Conservation (phyloP, 2,329 filamentous ascomycete genomes). For the Diaporthe sp. region DNA sequence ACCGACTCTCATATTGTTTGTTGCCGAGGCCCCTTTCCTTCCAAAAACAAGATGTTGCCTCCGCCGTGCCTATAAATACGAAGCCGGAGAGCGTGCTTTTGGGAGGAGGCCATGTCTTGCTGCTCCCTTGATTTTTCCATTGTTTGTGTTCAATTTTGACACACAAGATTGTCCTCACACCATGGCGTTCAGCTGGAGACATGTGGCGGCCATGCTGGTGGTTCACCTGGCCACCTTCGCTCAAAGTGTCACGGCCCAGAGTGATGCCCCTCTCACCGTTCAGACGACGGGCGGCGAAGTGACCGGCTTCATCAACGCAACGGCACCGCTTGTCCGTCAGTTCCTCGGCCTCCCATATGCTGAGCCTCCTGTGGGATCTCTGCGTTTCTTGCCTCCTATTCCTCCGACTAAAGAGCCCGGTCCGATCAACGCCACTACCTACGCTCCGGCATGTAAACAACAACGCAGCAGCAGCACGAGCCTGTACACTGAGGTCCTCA, state of each 20-base stretch:
- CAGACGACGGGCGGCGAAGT: constrained; percentile 17
- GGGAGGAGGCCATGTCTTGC: not conserved
- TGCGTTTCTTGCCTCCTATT: constrained; percentile 19
- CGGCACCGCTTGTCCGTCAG: constrained; percentile 8
- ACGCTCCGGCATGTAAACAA: constrained; percentile 9
- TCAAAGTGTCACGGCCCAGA: not conserved
- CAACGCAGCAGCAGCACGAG: constrained; percentile 11
- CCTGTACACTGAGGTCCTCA: constrained; percentile 11
- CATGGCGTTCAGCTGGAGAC: constrained; percentile 10
- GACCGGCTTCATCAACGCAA: constrained; percentile 17
- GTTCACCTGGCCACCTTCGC: not conserved
- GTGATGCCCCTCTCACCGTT: constrained; percentile 17
- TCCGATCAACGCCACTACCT: not conserved
- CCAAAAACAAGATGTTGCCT: not conserved
- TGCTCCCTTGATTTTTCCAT: too few species aligned
- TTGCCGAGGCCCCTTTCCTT: not conserved
- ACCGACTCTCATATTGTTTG: not conserved
- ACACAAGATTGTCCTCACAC: not conserved
- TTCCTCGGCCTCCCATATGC: constrained; percentile 30
- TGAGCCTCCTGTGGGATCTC: constrained; percentile 17
- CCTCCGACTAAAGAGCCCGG: not conserved
- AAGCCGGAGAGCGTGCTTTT: too few species aligned
- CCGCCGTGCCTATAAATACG: not conserved
- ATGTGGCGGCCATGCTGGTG: constrained; percentile 9
- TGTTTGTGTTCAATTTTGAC: not conserved